Evolutionary conservation across 495 filamentous ascomycete species (phyloP).

Genomic region (Parathielavia hyrcaniae): DNA sequence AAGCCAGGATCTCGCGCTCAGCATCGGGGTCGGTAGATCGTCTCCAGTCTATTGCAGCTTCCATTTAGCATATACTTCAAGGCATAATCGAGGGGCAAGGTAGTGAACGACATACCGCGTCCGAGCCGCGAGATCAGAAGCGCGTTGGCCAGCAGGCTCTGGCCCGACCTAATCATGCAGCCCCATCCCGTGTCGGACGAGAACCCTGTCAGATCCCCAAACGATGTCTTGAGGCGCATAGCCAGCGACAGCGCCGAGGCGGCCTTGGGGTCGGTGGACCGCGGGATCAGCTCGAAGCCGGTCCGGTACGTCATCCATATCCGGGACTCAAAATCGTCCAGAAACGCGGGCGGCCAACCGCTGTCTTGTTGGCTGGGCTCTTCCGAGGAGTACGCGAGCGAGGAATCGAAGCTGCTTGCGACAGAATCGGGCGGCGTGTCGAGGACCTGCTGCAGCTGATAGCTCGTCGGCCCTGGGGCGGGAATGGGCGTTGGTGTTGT

Average conservation of each 20-base stretch:
- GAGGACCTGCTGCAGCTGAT: slow-evolving; percentile 14
- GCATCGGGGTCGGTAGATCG: slow-evolving; percentile 50
- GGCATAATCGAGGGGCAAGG: too few relatives aligned
- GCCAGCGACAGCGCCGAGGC: slow-evolving; percentile 71
- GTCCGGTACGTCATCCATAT: slow-evolving; percentile 97
- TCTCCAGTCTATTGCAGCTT: slow-evolving; percentile 63
- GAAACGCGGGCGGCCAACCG: slow-evolving; percentile 78
- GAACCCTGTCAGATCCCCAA: slow-evolving; percentile 77
- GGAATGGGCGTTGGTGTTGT: background rate
- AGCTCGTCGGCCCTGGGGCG: background rate
- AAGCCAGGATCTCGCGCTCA: slow-evolving; percentile 66
- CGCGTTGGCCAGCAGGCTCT: slow-evolving; percentile 86
- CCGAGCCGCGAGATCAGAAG: slow-evolving; percentile 65
- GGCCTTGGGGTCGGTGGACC: slow-evolving; percentile 62
- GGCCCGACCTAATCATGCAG: slow-evolving; percentile 97
- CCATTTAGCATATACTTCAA: background rate
- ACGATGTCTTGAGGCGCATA: slow-evolving; percentile 74
- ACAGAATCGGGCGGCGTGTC: slow-evolving; percentile 45
- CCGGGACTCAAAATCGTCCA: slow-evolving; percentile 86
- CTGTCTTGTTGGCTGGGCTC: slow-evolving; percentile 45
- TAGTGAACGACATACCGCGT: slow-evolving; percentile 54
- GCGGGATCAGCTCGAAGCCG: slow-evolving; percentile 77
- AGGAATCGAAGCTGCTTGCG: slow-evolving; percentile 46
- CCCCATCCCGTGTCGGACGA: slow-evolving; percentile 95
- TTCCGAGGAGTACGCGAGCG: slow-evolving; percentile 38